These are phyloP conservation scores for Exophiala xenobiotica DNA, from an alignment of 2,329 filamentous ascomycete genomes.

Conservation along the genomic window DNA sequence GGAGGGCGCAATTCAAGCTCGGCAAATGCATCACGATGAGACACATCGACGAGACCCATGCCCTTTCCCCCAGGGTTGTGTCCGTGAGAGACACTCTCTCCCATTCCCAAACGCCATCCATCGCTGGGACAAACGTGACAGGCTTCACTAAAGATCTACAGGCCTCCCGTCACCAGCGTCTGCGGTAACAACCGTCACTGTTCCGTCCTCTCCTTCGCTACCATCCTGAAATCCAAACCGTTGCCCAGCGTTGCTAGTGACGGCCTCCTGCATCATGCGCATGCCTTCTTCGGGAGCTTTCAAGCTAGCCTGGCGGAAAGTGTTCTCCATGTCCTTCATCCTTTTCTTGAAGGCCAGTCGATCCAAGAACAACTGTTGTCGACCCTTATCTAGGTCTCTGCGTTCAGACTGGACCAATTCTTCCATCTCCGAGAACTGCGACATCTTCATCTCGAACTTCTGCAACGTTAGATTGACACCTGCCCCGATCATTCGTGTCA, in stretches of 20 bases:
- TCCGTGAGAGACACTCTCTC: not conserved
- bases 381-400: slow-evolving; percentile 83
- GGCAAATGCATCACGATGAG: too few species aligned
- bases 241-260: slow-evolving; percentile 15
- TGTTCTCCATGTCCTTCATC: slow-evolving; percentile 77
- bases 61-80: too few species aligned
- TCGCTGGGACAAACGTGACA: too few species aligned
- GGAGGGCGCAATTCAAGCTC: too few species aligned
- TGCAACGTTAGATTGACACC: slow-evolving; percentile 92
- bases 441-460: slow-evolving; percentile 92
- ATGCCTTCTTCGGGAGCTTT: slow-evolving; percentile 44
- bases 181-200: not conserved
- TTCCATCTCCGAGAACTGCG: slow-evolving; percentile 97
- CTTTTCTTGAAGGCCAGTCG: slow-evolving; percentile 85
- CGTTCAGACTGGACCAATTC: slow-evolving; percentile 86
- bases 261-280: slow-evolving; percentile 27
- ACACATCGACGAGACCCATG: too few species aligned
- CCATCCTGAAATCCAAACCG: slow-evolving; percentile 21
- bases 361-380: slow-evolving; percentile 92
- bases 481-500: slow-evolving; percentile 88
- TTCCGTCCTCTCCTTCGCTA: not conserved
- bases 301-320: slow-evolving; percentile 51
- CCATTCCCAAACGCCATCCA: not conserved
- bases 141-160: not conserved
- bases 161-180: not conserved